These are phyloP conservation scores for Grosmannia penicillata DNA, from an alignment of 2,329 filamentous ascomycete species.

Conservation along the genomic window DNA sequence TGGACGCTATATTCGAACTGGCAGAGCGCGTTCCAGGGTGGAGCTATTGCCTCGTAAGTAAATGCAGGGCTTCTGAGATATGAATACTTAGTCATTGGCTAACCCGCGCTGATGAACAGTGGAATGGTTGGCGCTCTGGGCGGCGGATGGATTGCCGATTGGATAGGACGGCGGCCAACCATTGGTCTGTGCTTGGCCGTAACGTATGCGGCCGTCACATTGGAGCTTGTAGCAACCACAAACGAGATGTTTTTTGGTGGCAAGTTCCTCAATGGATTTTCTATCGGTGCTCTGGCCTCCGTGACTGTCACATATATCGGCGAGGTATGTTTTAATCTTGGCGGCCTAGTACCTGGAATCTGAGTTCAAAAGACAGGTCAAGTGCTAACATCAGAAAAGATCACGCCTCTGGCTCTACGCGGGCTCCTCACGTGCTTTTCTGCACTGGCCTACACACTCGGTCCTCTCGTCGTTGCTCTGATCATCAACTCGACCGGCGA, in stretches of 20 bases:
- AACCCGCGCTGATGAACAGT: constrained; percentile 18
- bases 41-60: no score
- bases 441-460: constrained; percentile 10
- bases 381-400: no score
- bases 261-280: constrained; percentile 23
- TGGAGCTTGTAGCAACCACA: constrained; percentile 21
- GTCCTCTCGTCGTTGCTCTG: constrained; percentile 11
- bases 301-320: constrained; percentile 10
- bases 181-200: constrained; percentile 16
- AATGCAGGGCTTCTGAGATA: no score
- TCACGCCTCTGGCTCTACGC: constrained; percentile 11
- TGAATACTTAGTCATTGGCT: no score
- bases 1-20: constrained; percentile 21
- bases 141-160: constrained; percentile 18
- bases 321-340: no score
- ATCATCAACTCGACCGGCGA: constrained; percentile 12
- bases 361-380: no score
- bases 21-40: constrained; percentile 23
- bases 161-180: constrained; percentile 17
- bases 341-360: no score
- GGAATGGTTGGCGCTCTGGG: constrained; percentile 17
- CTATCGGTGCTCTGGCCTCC: constrained; percentile 8
- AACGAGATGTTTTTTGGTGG: constrained; percentile 22
- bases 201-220: constrained; percentile 18
- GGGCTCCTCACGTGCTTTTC: constrained; percentile 12